Conservation (phyloP, 768 basidiomycete species). For the Boletus patriciae region DNA sequence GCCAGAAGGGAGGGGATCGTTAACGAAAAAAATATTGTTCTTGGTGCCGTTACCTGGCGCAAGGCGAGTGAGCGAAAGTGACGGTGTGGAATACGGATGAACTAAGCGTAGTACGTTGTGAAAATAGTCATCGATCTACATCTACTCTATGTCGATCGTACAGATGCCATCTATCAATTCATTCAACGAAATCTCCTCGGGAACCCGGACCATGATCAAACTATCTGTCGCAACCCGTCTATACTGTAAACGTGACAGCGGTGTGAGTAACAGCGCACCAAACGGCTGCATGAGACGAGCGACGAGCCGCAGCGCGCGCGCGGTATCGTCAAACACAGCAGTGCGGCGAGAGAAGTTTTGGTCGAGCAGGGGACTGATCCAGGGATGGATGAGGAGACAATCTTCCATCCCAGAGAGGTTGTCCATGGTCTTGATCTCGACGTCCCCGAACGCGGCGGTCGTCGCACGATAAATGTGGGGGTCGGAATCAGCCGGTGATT, state of each 20-base stretch:
- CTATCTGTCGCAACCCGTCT: background rate
- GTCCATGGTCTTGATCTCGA: background rate
- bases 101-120: too few relatives aligned
- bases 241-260: background rate
- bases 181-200: background rate
- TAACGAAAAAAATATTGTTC: too few relatives aligned
- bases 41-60: too few relatives aligned
- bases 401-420: too few relatives aligned
- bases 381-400: too few relatives aligned
- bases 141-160: too few relatives aligned
- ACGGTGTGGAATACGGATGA: background rate
- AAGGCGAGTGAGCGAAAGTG: too few relatives aligned
- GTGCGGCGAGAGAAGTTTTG: background rate
- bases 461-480: background rate
- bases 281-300: background rate
- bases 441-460: background rate
- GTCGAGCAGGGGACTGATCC: background rate
- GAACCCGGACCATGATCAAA: background rate
- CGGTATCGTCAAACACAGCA: background rate
- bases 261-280: background rate
- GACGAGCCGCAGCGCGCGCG: background rate
- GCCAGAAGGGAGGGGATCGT: too few relatives aligned
- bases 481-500: too few relatives aligned
- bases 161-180: background rate
- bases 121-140: background rate